Conservation (phyloP, 2,329 filamentous ascomycete genomes). For the Fusarium sp. region DNA sequence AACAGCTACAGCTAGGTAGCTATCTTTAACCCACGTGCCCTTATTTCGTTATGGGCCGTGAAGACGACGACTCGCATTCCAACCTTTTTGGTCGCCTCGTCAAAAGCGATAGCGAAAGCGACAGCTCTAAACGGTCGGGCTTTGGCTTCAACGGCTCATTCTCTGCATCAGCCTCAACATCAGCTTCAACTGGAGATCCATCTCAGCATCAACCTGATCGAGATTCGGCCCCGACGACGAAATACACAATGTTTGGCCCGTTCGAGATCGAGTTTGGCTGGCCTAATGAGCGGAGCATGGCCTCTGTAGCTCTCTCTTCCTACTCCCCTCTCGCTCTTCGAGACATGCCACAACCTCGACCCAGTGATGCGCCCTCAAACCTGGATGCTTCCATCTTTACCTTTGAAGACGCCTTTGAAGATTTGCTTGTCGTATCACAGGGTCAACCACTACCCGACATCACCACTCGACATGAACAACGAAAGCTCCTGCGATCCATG, state of each 20-base stretch:
- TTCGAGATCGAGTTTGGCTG: constrained; percentile 32
- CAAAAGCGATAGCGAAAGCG: constrained; percentile 47
- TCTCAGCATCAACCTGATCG: background rate
- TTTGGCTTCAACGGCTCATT: constrained; percentile 33
- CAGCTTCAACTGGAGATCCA: constrained; percentile 26
- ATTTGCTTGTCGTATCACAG: constrained; percentile 59
- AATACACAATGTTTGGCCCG: constrained; percentile 34
- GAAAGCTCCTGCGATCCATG: constrained; percentile 50
- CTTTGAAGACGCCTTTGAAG: constrained; percentile 66
- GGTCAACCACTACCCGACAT: constrained; percentile 54
- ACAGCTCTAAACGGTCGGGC: constrained; percentile 45
- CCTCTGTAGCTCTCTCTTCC: constrained; percentile 38
- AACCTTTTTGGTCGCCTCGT: constrained; percentile 21
- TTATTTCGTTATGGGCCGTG: constrained; percentile 28
- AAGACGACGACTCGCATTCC: constrained; percentile 19
- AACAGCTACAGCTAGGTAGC: background rate
- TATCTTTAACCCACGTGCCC: constrained; percentile 2
- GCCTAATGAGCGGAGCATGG: constrained; percentile 31
- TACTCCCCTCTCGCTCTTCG: constrained; percentile 51
- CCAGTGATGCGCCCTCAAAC: constrained; percentile 53
- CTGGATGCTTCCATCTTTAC: constrained; percentile 54
- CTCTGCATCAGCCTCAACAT: constrained; percentile 20
- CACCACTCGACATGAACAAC: constrained; percentile 46
- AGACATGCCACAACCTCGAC: constrained; percentile 57
- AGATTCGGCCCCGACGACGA: background rate